These are phyloP conservation scores for Globisporangium okanoganense DNA, from an alignment of 352 stramenopile genomes.

Conservation along the genomic window DNA sequence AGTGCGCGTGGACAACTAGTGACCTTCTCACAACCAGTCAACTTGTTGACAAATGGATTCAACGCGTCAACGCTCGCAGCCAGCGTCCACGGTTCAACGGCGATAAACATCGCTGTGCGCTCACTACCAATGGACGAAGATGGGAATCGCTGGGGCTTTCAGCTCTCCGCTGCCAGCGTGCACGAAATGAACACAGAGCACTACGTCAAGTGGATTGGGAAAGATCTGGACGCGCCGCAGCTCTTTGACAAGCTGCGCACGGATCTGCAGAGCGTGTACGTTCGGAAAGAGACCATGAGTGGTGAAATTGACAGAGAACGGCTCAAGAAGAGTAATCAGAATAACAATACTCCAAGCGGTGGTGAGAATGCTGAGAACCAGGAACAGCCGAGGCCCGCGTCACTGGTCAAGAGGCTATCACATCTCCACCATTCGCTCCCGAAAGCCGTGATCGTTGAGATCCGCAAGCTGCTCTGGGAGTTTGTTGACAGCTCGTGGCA, in stretches of 20 bases:
- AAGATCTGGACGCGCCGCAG: constrained; percentile 22
- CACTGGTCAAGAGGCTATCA: background rate
- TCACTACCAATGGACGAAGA: constrained; percentile 51
- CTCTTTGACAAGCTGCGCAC: constrained; percentile 48
- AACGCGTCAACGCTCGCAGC: constrained; percentile 17
- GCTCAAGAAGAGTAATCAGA: background rate
- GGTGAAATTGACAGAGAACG: constrained; percentile 26
- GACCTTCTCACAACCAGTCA: constrained; percentile 55
- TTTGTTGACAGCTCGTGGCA: constrained; percentile 45
- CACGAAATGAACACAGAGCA: constrained; percentile 52
- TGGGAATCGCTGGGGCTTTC: constrained; percentile 49
- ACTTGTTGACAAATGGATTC: constrained; percentile 39
- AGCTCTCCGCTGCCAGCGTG: constrained; percentile 34
- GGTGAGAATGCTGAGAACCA: background rate
- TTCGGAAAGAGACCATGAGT: constrained; percentile 36
- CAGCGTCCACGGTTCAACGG: constrained; percentile 24
- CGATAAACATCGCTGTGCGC: constrained; percentile 30
- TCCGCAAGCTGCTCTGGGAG: constrained; percentile 49
- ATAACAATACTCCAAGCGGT: background rate
- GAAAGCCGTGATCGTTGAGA: constrained; percentile 23
- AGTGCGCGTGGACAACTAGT: constrained; percentile 44
- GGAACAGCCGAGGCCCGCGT: background rate
- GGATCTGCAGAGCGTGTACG: constrained; percentile 55
- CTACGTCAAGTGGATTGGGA: constrained; percentile 58
- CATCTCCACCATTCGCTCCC: constrained; percentile 11